Conservation (phyloP, 208 protist genomes). For the Trypanosoma avium region DNA sequence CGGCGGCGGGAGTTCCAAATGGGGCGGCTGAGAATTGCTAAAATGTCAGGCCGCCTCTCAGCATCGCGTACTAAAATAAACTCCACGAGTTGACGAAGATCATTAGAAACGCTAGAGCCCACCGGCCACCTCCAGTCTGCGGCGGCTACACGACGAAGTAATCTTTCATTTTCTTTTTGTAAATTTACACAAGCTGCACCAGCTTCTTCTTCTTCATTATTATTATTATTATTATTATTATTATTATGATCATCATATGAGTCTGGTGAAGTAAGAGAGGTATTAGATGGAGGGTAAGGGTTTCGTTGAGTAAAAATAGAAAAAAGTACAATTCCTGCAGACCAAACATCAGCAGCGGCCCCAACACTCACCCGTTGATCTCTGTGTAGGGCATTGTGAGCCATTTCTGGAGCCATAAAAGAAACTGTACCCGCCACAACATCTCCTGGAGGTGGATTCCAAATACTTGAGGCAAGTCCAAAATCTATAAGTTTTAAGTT, state of each 20-base stretch:
- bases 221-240: constrained; percentile 3
- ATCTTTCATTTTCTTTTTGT: constrained; percentile 50
- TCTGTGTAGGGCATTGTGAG: constrained; percentile 85
- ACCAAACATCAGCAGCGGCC: constrained; percentile 82
- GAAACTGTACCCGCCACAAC: constrained; percentile 88
- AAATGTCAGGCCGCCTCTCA: constrained; percentile 61
- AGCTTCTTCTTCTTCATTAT: background rate
- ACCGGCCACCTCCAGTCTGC: constrained; percentile 81
- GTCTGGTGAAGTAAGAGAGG: background rate
- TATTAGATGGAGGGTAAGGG: constrained; percentile 49
- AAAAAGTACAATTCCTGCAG: constrained; percentile 87
- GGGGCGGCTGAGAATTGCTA: constrained; percentile 52
- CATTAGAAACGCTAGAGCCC: constrained; percentile 48
- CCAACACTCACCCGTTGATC: constrained; percentile 81
- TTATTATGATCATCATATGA: constrained; percentile 14
- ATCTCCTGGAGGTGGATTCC: constrained; percentile 77
- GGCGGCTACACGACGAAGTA: constrained; percentile 70
- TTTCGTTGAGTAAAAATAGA: constrained; percentile 89
- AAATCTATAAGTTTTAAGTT: constrained; percentile 92
- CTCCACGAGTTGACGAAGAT: constrained; percentile 69
- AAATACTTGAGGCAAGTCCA: constrained; percentile 73
- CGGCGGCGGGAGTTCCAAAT: constrained; percentile 75
- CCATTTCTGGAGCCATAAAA: constrained; percentile 94
- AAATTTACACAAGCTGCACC: constrained; percentile 5
- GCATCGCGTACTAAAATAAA: constrained; percentile 58